phyloP scores from a whole-genome alignment of 345 rosid species.

The Litchi chinensis region DNA sequence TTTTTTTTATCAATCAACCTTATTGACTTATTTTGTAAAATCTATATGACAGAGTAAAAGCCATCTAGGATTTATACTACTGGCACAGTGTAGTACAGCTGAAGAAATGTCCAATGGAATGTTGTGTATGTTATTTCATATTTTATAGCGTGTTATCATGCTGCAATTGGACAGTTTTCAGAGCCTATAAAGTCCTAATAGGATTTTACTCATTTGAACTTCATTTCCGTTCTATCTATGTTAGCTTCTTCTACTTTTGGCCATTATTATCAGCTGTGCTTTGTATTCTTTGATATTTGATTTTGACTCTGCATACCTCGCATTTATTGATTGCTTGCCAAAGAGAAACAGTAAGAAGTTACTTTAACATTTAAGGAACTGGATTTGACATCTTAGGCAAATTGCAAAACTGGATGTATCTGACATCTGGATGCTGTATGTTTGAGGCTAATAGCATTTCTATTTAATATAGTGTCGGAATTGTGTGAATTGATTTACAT shows the following conservation, averaged over 20 bases:
- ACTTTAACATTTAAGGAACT: not conserved
- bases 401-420: not conserved
- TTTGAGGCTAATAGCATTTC: not conserved
- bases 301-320: not conserved
- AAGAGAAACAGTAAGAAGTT: not conserved
- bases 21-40: not conserved
- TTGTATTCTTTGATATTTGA: not conserved
- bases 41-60: not conserved
- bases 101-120: not conserved
- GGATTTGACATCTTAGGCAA: not conserved
- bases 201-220: conserved; percentile 2
- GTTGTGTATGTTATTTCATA: not conserved
- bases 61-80: no score
- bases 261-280: not conserved
- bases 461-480: not conserved
- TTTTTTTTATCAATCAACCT: not conserved
- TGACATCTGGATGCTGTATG: not conserved
- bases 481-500: conserved; percentile 9
- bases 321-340: not conserved
- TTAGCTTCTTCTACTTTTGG: not conserved
- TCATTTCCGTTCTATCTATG: not conserved
- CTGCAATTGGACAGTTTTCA: not conserved
- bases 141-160: not conserved
- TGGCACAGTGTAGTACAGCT: not conserved
- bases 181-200: not conserved